These are phyloP conservation scores for Scytalidium sp. DNA, from an alignment of 2,329 filamentous ascomycete species.

Conservation along the genomic window DNA sequence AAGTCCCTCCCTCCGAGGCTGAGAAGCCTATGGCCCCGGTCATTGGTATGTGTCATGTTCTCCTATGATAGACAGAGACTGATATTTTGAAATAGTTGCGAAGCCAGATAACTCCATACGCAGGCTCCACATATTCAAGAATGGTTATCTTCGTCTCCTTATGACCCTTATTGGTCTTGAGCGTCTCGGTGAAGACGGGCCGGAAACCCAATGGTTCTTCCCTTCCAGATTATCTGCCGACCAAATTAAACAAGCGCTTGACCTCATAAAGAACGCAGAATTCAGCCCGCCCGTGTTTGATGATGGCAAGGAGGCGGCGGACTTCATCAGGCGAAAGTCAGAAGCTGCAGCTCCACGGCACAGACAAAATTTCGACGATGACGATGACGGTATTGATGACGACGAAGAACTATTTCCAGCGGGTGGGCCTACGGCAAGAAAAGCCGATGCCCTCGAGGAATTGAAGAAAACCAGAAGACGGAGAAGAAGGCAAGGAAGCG, in stretches of 20 bases:
- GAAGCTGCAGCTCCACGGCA: constrained; percentile 43
- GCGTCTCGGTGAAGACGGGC: constrained; percentile 60
- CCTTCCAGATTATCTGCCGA: constrained; percentile 62
- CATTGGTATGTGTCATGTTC: constrained; percentile 45
- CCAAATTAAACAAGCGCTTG: constrained; percentile 65
- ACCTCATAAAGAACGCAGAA: constrained; percentile 73
- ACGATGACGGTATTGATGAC: constrained; percentile 57
- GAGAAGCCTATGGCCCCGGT: constrained; percentile 40
- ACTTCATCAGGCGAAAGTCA: constrained; percentile 72
- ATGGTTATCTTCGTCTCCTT: constrained; percentile 80
- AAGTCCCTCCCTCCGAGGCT: constrained; percentile 24
- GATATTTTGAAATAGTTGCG: constrained; percentile 15
- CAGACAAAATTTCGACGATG: constrained; percentile 66
- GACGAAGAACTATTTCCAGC: constrained; percentile 64
- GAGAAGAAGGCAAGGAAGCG: constrained; percentile 27
- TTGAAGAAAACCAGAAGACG: constrained; percentile 58
- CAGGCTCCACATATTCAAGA: constrained; percentile 79
- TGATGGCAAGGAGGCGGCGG: constrained; percentile 64
- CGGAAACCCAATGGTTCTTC: constrained; percentile 76
- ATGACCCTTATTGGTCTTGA: constrained; percentile 74
- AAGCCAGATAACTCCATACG: constrained; percentile 60
- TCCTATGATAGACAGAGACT: not conserved
- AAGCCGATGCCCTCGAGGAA: constrained; percentile 51
- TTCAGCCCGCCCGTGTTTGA: constrained; percentile 76
- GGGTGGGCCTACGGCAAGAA: constrained; percentile 60